These are phyloP conservation scores for Lonicera japonica DNA, from an alignment of 129 eudicot genomes.

Conservation along the genomic window DNA sequence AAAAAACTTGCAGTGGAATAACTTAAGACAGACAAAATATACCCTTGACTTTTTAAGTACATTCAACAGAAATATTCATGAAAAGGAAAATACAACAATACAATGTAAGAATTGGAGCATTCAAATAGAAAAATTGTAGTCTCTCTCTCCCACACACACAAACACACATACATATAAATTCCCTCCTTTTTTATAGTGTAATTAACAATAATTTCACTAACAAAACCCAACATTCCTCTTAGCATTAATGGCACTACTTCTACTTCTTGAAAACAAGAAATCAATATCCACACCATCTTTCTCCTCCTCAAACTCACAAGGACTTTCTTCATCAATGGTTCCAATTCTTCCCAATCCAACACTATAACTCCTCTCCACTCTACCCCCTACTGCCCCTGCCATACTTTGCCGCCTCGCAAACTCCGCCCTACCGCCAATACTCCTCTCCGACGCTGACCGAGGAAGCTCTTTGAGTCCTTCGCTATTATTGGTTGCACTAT, in stretches of 20 bases:
- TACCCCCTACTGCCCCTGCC: not conserved
- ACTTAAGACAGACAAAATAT: too few species aligned
- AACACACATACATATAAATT: too few species aligned
- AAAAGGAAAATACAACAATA: too few species aligned
- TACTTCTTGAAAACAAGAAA: conserved; percentile 23
- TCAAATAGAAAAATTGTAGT: too few species aligned
- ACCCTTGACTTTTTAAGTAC: too few species aligned
- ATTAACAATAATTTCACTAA: conserved; percentile 11
- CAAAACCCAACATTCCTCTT: conserved; percentile 19
- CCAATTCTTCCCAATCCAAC: conserved; percentile 53
- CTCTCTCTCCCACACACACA: too few species aligned
- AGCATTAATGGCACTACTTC: conserved; percentile 26
- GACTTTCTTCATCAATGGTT: conserved; percentile 46
- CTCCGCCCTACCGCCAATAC: conserved; percentile 17
- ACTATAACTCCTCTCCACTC: conserved; percentile 31
- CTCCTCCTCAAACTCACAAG: conserved; percentile 47
- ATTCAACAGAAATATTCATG: too few species aligned
- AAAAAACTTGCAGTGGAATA: too few species aligned
- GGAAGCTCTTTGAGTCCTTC: not conserved
- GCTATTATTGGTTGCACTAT: not conserved
- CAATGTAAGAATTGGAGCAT: too few species aligned
- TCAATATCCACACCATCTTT: conserved; percentile 23
- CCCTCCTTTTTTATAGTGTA: too few species aligned
- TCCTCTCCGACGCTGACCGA: conserved; percentile 30
- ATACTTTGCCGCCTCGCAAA: conserved; percentile 3